Percentiles rank a stretch among this genome's conserved stretches.
Evolutionary conservation across 1,284 basidiomycete species (phyloP).

Genomic region (Vanrija humicola): DNA sequence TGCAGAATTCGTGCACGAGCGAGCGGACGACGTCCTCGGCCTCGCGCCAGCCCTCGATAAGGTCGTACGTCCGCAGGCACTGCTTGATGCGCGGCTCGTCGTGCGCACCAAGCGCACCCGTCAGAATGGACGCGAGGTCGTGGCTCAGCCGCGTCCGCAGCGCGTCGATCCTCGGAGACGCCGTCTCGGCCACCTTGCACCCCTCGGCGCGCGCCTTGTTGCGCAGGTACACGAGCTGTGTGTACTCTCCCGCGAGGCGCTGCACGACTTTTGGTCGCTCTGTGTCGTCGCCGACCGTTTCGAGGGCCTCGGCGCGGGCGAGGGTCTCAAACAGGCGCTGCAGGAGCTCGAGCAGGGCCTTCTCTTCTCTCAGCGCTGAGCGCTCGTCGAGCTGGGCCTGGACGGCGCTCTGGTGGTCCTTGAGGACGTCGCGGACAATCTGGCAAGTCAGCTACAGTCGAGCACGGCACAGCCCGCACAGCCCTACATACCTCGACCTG

Average conservation of each 20-base stretch:
- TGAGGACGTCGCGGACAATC: constrained; percentile 41
- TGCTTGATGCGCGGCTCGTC: constrained; percentile 60
- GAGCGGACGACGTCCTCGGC: constrained; percentile 77
- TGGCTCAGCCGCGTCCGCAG: constrained; percentile 73
- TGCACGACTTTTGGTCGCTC: constrained; percentile 64
- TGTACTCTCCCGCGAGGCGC: constrained; percentile 83
- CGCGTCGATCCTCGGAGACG: constrained; percentile 72
- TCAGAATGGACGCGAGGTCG: constrained; percentile 76
- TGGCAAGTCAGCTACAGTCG: constrained; percentile 5
- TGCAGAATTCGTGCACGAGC: constrained; percentile 66
- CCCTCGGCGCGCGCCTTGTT: constrained; percentile 71
- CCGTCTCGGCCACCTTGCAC: constrained; percentile 71
- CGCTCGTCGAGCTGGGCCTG: constrained; percentile 71
- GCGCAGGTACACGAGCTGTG: constrained; percentile 83
- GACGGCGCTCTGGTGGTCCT: constrained; percentile 62
- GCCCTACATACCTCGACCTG: constrained; percentile 60
- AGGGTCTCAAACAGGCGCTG: constrained; percentile 85
- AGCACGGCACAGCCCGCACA: constrained; percentile 28
- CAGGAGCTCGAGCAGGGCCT: constrained; percentile 76
- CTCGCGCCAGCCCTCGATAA: constrained; percentile 71
- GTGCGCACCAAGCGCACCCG: constrained; percentile 51
- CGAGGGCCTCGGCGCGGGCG: constrained; percentile 72
- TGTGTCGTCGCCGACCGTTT: constrained; percentile 49
- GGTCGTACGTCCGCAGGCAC: constrained; percentile 77
- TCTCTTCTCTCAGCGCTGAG: constrained; percentile 71